Conservation (phyloP, 352 stramenopile species). For the Pythium aquatile region DNA sequence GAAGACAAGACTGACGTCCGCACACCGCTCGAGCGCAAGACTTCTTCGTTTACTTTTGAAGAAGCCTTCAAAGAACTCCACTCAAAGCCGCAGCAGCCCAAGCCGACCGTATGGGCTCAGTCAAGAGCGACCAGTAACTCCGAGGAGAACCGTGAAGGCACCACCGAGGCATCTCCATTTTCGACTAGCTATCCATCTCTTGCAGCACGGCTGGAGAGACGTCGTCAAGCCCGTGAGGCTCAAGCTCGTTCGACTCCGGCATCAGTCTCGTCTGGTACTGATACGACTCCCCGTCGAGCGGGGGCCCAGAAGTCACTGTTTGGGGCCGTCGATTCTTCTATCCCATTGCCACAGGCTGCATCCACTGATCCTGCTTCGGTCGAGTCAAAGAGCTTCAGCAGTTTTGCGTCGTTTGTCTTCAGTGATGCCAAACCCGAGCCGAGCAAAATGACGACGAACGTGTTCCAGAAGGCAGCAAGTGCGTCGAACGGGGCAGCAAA, state of each 20-base stretch:
- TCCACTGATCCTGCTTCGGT: not conserved
- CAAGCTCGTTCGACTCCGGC: not conserved
- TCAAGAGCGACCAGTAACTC: not conserved
- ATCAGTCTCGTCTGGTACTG: not conserved
- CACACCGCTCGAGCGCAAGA: not conserved
- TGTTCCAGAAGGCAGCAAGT: slow-evolving; percentile 16
- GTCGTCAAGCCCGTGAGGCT: slow-evolving; percentile 18
- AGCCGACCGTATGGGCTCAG: not conserved
- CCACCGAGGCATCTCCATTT: not conserved
- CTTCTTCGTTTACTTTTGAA: slow-evolving; percentile 22
- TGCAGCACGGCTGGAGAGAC: slow-evolving; percentile 14
- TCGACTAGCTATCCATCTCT: slow-evolving; percentile 7
- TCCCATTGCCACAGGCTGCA: not conserved
- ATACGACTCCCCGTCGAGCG: not conserved
- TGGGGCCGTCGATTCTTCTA: not conserved
- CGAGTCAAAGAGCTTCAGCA: not conserved
- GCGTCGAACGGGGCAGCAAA: not conserved
- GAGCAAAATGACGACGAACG: slow-evolving; percentile 22
- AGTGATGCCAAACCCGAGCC: not conserved
- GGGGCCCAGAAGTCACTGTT: slow-evolving; percentile 18
- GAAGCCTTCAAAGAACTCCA: slow-evolving; percentile 23
- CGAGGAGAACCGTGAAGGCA: not conserved
- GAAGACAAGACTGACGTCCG: not conserved
- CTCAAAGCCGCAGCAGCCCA: not conserved
- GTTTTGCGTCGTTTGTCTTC: not conserved